Evolutionary conservation across 2,329 filamentous ascomycete species (phyloP), one percentile per base, ranked within the genome.

Genomic region (Beauveria rudraprayagi): DNA sequence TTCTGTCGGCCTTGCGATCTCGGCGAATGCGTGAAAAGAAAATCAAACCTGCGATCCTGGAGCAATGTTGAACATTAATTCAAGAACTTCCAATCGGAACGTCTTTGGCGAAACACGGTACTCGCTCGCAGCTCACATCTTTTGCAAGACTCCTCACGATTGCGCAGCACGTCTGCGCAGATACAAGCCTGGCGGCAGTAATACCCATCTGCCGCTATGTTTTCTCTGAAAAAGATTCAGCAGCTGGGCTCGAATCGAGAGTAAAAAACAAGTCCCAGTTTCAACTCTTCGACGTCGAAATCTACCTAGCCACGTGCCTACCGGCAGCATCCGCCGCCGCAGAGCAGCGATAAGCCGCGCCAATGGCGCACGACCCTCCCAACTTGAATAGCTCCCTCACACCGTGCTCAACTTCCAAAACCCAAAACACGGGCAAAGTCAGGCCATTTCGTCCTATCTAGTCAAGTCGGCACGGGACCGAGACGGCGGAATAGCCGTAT

Each of bases 171-270:
- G 16, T 43, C 46, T 5, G 72, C 66, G 58, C 71, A 71, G 62
- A 75, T 73, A 40, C 65, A 70, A 11, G 70, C 65, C 46, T 74
- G 72, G 5, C 63, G 65, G n/a, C 64, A 60, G 55, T 68, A 68
- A 51, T 75, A 75, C 19, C 67, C 65, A 44, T 67, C 68, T 1
- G 66, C 68, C 9, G 65, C 64, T 5, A 64, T 57, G 2, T 60
- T 61, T 56, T 65, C 65, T 43, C 60, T 64, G 24, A 70, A 65
- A 40, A 71, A 30, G 30, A 6, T 63, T 43, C n/a, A 64, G 48
- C 8, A 70, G 64, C 41, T 67, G 63, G 10, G 28, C 37, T 7
- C 63, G 63, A 17, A 57, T 56, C 6, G 63, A 63, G 9, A 68
- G 68, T 22, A 71, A 54, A 3, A 40, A 44, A 10, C 62, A 10